Percentiles rank a stretch among this genome's conserved stretches.
phyloP scores from a whole-genome alignment of 345 rosid genomes.

The Hypericum androsaemum region DNA sequence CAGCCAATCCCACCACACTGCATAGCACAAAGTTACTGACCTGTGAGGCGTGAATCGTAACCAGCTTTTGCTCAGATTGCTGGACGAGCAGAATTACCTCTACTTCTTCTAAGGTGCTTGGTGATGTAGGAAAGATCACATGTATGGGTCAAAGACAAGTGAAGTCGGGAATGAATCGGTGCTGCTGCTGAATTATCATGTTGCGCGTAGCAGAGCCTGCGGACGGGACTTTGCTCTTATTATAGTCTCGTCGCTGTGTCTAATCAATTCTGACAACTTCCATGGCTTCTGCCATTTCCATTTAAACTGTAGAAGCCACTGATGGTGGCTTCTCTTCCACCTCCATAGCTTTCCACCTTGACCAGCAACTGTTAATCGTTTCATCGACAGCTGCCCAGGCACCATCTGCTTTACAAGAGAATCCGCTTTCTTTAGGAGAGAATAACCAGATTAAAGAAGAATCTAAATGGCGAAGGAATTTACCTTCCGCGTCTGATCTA shows the following conservation, averaged over 20 bases:
- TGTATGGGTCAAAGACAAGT: neutral
- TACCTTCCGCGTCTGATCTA: conserved; percentile 13
- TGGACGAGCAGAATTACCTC: conserved; percentile 29
- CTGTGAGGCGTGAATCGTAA: neutral
- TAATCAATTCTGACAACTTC: conserved; percentile 20
- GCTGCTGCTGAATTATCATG: conserved; percentile 13
- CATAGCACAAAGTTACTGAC: conserved; percentile 8
- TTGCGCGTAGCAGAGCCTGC: conserved; percentile 16
- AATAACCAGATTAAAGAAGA: conserved; percentile 4
- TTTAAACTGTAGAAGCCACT: conserved; percentile 20
- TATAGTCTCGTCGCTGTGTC: conserved; percentile 17
- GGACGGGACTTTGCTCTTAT: conserved; percentile 12
- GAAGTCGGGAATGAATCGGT: conserved; percentile 8
- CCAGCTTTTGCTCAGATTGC: neutral
- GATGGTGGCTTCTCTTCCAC: conserved; percentile 22
- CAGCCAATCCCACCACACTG: conserved; percentile 31
- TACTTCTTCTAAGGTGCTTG: conserved; percentile 18
- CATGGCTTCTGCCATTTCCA: conserved; percentile 27
- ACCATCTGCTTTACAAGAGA: conserved; percentile 16
- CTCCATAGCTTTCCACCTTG: conserved; percentile 20
- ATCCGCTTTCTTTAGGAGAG: conserved; percentile 7
- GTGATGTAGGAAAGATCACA: neutral
- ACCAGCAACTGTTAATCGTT: conserved; percentile 11
- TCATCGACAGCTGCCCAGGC: conserved; percentile 15
- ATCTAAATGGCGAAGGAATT: neutral